A percentile compares a stretch with the other conserved stretches of the same genome.
phyloP scores from a whole-genome alignment of 1,284 basidiomycete genomes.

The Erythrobasidium hasegawianum region DNA sequence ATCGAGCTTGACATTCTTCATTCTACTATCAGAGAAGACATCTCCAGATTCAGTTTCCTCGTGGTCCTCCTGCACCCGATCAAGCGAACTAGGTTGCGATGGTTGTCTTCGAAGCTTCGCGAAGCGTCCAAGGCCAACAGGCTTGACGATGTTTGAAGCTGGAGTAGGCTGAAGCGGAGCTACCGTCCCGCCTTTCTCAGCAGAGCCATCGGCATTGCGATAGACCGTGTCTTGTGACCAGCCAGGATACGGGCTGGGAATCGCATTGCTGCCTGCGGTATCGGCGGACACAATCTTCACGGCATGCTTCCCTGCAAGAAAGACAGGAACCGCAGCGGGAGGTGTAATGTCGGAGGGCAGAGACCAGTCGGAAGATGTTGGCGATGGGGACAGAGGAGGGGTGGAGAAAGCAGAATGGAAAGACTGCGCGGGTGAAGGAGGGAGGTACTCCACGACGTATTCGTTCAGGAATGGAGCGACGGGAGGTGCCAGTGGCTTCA shows the following conservation, averaged over 20 bases:
- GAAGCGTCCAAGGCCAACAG: too few relatives aligned
- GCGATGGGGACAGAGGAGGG: not conserved
- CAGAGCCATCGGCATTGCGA: not conserved
- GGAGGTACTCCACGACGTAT: constrained; percentile 7
- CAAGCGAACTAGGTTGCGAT: not conserved
- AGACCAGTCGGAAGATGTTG: not conserved
- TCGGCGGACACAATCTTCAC: not conserved
- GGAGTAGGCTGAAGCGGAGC: not conserved
- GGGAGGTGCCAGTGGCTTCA: constrained; percentile 21
- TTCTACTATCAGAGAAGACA: not conserved
- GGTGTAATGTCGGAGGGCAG: not conserved
- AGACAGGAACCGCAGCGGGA: not conserved
- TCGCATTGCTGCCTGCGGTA: not conserved
- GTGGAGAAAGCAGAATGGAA: constrained; percentile 12
- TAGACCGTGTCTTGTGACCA: constrained; percentile 9
- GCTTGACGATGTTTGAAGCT: too few relatives aligned
- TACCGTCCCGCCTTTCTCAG: not conserved
- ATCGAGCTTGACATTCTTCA: not conserved
- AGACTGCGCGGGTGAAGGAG: not conserved
- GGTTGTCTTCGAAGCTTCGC: too few relatives aligned
- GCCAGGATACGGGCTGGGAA: not conserved
- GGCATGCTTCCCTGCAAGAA: not conserved
- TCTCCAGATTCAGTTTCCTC: constrained; percentile 9
- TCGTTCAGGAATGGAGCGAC: constrained; percentile 8
- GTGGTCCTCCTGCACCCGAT: not conserved